Base-by-base conservation (phyloP, 805 yeast species). In the Clavispora santaluciae region DNA sequence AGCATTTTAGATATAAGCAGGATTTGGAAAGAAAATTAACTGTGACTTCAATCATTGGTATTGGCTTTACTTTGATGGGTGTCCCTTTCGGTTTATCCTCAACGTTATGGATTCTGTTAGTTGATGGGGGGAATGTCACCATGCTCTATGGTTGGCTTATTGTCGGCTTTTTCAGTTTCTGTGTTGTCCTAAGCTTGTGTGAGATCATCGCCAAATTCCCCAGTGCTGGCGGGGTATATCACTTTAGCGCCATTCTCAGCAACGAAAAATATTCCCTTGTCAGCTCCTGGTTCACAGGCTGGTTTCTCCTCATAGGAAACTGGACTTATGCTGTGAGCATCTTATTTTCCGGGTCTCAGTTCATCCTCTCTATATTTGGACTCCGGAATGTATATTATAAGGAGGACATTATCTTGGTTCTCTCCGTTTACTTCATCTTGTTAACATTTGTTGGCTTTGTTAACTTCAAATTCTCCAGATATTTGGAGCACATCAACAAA, bases 161-260 rank as follows among this genome's bases (percentile, higher is more conserved):
- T 1, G 86, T 83, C 33, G 81, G 83, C 1, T 48, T 83, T 10
- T 79, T 81, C 50, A 76, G 86, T 2, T 48, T 83, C 28, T 67
- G 80, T 47, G 83, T 86, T 33, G 82, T 87, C 2, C 59, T 83
- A 18, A 82, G 91, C 12, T 64, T 86, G 17, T 83, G 90, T 44
- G 95, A 86, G 57, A 82, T 86, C 40, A 75, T 83, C 0, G 79
- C 87, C 7, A 85, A 83, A 50, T 85, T 79, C 49, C 93, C 93
- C 0, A 78, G 84, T 18, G 83, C 87, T 4, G 84, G 84, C 30
- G 84, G 84, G 23, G 79, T 84, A 1, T 86, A 85, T 54, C 90
- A 85, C 40, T 83, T 83, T 60, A 80, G 87, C 50, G 86, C 87
- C 7, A 76, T 85, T 43, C 61, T 85, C 31, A 80, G 88, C 13